Evolutionary conservation across 768 basidiomycete species (phyloP).

Genomic region (Pulveroboletus sp.): DNA sequence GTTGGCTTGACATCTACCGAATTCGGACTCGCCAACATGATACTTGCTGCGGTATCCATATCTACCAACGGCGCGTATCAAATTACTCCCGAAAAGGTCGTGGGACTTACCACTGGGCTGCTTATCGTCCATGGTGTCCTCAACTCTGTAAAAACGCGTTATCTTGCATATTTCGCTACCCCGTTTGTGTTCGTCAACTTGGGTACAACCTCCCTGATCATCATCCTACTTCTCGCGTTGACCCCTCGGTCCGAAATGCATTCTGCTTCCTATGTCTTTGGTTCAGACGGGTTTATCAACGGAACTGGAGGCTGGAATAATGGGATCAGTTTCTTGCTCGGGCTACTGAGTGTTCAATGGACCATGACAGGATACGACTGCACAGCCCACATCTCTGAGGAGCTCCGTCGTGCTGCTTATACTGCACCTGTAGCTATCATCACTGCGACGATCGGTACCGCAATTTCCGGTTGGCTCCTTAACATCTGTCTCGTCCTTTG

Average conservation of each 20-base stretch:
- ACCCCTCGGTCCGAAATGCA: slow-evolving; percentile 55
- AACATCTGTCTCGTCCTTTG: slow-evolving; percentile 64
- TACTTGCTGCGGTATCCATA: slow-evolving; percentile 27
- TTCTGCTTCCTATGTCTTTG: slow-evolving; percentile 55
- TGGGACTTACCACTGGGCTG: slow-evolving; percentile 40
- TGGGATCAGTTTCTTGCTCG: slow-evolving; percentile 44
- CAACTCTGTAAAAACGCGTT: slow-evolving; percentile 43
- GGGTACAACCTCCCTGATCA: slow-evolving; percentile 39
- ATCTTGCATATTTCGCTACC: slow-evolving; percentile 31
- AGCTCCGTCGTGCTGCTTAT: slow-evolving; percentile 52
- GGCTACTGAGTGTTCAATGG: slow-evolving; percentile 47
- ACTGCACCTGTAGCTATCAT: slow-evolving; percentile 45
- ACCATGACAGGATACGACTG: slow-evolving; percentile 38
- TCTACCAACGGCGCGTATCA: slow-evolving; percentile 31
- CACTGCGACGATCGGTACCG: slow-evolving; percentile 44
- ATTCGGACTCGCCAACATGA: slow-evolving; percentile 36
- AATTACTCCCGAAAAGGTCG: slow-evolving; percentile 38
- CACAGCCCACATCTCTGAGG: slow-evolving; percentile 35
- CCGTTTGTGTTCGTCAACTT: slow-evolving; percentile 47
- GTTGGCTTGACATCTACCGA: slow-evolving; percentile 34
- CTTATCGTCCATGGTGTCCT: slow-evolving; percentile 41
- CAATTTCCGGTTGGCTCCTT: slow-evolving; percentile 59
- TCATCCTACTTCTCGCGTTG: slow-evolving; percentile 41
- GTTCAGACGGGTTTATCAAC: slow-evolving; percentile 38
- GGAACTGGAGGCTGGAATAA: slow-evolving; percentile 40